phyloP scores from a whole-genome alignment of 1,284 basidiomycete species.

The Neonothopanus nambi region DNA sequence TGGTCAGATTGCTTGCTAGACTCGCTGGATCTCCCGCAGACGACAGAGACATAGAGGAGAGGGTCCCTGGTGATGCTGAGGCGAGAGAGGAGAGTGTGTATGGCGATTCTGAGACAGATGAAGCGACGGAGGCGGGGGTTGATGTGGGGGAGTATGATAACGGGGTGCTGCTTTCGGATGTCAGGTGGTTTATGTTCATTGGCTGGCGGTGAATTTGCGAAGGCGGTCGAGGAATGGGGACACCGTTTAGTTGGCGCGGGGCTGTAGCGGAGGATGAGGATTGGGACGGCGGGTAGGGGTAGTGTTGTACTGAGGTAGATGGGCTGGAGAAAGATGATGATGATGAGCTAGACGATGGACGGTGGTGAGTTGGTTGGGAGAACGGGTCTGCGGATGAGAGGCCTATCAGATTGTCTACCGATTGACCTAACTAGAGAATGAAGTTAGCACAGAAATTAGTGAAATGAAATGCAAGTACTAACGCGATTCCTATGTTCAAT shows the following conservation, averaged over 20 bases:
- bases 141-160: constrained; percentile 52
- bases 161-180: constrained; percentile 54
- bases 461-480: constrained; percentile 32
- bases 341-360: constrained; percentile 44
- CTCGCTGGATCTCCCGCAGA: constrained; percentile 58
- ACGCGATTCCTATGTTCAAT: constrained; percentile 74
- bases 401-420: constrained; percentile 76
- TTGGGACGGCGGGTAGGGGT: constrained; percentile 38
- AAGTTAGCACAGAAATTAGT: constrained; percentile 6
- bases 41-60: no score
- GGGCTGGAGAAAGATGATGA: constrained; percentile 43
- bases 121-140: neutral
- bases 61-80: no score
- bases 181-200: constrained; percentile 36
- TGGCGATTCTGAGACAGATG: constrained; percentile 56
- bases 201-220: constrained; percentile 55
- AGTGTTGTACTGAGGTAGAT: constrained; percentile 33
- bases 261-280: constrained; percentile 41
- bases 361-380: constrained; percentile 66
- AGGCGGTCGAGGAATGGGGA: constrained; percentile 69
- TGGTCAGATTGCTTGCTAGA: constrained; percentile 56
- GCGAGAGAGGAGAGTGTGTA: no score
- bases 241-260: constrained; percentile 41
- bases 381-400: constrained; percentile 61
- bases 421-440: constrained; percentile 42